phyloP scores from a whole-genome alignment of 306 rosid species.

The Pterocarpus macrocarpus region DNA sequence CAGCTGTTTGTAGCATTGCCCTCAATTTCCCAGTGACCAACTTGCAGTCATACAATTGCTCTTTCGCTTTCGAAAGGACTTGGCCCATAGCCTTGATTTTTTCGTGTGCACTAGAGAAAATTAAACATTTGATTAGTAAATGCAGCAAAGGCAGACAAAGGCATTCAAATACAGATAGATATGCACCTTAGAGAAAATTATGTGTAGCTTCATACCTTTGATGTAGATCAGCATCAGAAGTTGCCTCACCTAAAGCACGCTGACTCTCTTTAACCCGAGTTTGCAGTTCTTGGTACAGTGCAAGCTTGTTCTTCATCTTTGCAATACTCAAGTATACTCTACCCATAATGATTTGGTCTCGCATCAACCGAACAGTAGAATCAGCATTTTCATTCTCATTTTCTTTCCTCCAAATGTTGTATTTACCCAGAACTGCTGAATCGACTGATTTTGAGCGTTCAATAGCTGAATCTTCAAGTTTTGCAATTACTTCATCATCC shows the following conservation, averaged over 20 bases:
- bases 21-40: constrained; percentile 84
- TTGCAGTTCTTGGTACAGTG: constrained; percentile 65
- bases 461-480: constrained; percentile 92
- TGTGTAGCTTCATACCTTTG: constrained; percentile 60
- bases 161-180: constrained; percentile 17
- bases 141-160: constrained; percentile 27
- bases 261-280: constrained; percentile 72
- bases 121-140: constrained; percentile 29
- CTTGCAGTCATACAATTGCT: constrained; percentile 88
- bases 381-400: constrained; percentile 78
- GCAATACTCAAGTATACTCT: constrained; percentile 89
- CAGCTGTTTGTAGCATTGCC: constrained; percentile 96
- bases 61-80: constrained; percentile 81
- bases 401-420: constrained; percentile 97
- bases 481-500: constrained; percentile 74
- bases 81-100: constrained; percentile 82
- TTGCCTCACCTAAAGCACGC: constrained; percentile 83
- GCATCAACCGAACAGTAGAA: constrained; percentile 81
- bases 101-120: constrained; percentile 71
- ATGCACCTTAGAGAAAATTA: constrained; percentile 26
- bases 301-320: constrained; percentile 70
- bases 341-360: constrained; percentile 95
- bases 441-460: constrained; percentile 86
- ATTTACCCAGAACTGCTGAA: constrained; percentile 87
- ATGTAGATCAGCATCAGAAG: constrained; percentile 76